Evolutionary conservation across 2,329 filamentous ascomycete genomes (phyloP), one percentile per base, ranked within the genome.

Genomic region (Cladosporium sp.): DNA sequence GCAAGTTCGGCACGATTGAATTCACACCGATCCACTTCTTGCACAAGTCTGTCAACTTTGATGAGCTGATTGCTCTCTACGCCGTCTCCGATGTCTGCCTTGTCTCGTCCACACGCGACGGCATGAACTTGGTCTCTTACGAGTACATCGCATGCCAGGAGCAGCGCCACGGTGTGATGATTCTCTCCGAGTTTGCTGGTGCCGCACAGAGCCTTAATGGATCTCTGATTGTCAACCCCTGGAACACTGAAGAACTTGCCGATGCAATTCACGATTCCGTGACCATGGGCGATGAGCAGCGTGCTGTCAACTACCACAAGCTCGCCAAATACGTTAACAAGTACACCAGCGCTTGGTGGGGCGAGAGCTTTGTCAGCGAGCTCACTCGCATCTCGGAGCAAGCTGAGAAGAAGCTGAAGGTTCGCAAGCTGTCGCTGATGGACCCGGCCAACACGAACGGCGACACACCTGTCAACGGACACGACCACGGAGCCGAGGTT

Each of bases 1-100:
- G 94, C 70, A 92, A 90, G 72, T 97, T 97, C 70, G 92, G 93
- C 73, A 97, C 92, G 34, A 88, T 97, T 69, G 93, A 97, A 75
- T 97, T 97, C 78, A 97, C 96, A 88, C 94, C 94, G 1, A 97
- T 99, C 67, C 94, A 97, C 76, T 97, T 97, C 79, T 87, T 97
- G 69, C 94, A 97, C 78, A 95, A 97, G 77, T 96, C 90, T 4
- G 92, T 97, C 70, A 86, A 86, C 51, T 97, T 97, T 67, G 92
- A 97, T 66, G 94, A 97, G 76, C 85, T 99, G 37, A 92, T 95
- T 51, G 92, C 92, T 0, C 83, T 97, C 8, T 97, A 97, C 72
- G 90, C 91, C 15, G 88, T 95, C 20, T 94, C 91, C 3, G 94
- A 97, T 71, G 90, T 91, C 45, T 96, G 92, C 72, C 84, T 97